Conservation (phyloP, 805 yeast genomes). For the Debaryomyces tyrocola region DNA sequence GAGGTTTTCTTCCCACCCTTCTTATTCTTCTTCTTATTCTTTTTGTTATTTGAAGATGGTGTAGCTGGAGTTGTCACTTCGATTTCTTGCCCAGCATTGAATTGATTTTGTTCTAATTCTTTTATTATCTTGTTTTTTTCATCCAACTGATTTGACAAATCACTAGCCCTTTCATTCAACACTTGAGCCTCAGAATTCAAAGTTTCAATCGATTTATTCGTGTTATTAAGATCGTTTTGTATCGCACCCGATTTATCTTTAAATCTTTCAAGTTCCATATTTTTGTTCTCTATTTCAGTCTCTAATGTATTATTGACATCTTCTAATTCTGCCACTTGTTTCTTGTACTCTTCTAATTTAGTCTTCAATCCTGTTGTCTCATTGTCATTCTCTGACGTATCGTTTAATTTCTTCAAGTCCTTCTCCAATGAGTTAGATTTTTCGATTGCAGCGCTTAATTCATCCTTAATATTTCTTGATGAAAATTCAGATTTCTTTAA, state of each 20-base stretch:
- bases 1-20: constrained; percentile 10
- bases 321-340: constrained; percentile 1
- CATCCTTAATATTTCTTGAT: background rate
- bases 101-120: constrained; percentile 6
- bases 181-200: background rate
- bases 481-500: background rate
- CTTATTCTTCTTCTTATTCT: constrained; percentile 27
- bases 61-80: constrained; percentile 1
- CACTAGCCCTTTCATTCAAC: background rate
- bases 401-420: constrained; percentile 6
- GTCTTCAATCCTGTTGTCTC: constrained; percentile 2
- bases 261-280: background rate
- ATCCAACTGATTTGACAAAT: background rate
- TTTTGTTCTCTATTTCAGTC: constrained; percentile 6
- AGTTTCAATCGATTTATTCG: constrained; percentile 3
- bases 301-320: constrained; percentile 12
- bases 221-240: constrained; percentile 2
- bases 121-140: constrained; percentile 4
- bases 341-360: background rate
- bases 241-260: constrained; percentile 3
- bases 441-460: background rate
- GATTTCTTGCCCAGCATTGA: constrained; percentile 1
- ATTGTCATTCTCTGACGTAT: constrained; percentile 11
- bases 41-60: constrained; percentile 3
- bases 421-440: constrained; percentile 8